Base-by-base conservation (phyloP, 805 yeast genomes). In the Suhomyces xylopsoci region DNA sequence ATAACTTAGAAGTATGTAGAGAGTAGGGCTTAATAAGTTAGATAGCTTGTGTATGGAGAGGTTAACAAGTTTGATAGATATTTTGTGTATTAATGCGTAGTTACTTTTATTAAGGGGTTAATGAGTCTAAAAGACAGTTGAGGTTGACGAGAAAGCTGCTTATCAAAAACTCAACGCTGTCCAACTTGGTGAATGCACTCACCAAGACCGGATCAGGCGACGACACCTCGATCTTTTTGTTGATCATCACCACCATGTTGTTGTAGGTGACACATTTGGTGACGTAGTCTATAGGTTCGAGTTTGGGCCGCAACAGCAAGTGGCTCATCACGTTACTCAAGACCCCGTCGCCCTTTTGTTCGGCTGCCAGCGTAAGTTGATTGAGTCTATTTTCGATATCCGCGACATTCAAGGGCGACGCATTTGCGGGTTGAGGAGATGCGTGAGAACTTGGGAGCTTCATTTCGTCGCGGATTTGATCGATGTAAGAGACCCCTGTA, bases 161-260 rank as follows among this genome's bases (percentile, higher is more conserved):
- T 20, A 80, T 67, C 47, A 77, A 66, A 53, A 78, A 77, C 62
- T 86, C 89, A 41, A 87, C 67, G 45, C 85, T 80, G 51, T 79
- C 86, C 55, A 87, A 70, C 60, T 87, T 87, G 5, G 87, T 79
- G 56, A 82, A 78, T 1, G 85, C 78, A 48, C 87, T 81, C 38
- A 86, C 72, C 50, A 87, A 64, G 7, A 81, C 76, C 2, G 92
- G 92, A 60, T 87, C 93, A 22, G 87, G 84, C 3, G 86, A 79
- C 25, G 82, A 77, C 3, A 84, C 83, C 53, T 82, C 83, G 20
- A 84, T 69, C 52, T 81, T 83, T 54, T 81, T 85, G 55, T 72
- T 69, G 24, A 85, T 83, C 61, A 82, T 81, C 24, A 85, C 91
- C 44, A 85, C 90, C 57, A 70, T 74, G 42, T 74, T 71, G 53